Evolutionary conservation across 2,329 filamentous ascomycete species (phyloP).

Genomic region (Daldinia sp.): DNA sequence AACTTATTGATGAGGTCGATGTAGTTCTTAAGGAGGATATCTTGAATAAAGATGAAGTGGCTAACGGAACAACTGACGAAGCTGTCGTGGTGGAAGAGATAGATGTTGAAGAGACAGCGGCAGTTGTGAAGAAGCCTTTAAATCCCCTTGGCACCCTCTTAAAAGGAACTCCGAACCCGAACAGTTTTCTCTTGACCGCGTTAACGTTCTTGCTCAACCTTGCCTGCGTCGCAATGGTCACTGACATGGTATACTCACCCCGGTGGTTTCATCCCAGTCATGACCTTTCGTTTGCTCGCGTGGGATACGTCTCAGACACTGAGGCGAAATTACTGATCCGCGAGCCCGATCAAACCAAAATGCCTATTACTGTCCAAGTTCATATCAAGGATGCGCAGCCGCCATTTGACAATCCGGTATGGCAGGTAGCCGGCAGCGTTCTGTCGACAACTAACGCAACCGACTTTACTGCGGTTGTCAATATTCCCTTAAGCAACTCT

Average conservation of each 20-base stretch:
- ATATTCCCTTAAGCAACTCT: slow-evolving; percentile 71
- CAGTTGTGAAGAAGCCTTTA: slow-evolving; percentile 68
- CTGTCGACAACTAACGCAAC: slow-evolving; percentile 77
- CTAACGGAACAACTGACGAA: slow-evolving; percentile 48
- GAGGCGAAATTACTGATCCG: slow-evolving; percentile 86
- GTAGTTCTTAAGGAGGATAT: slow-evolving; percentile 64
- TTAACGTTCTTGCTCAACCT: slow-evolving; percentile 80
- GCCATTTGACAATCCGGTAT: slow-evolving; percentile 68
- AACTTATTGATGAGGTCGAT: slow-evolving; percentile 71
- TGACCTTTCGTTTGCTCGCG: slow-evolving; percentile 84
- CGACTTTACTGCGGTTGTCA: slow-evolving; percentile 83
- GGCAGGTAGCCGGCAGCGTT: slow-evolving; percentile 76
- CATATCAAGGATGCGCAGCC: slow-evolving; percentile 65
- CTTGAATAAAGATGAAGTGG: slow-evolving; percentile 54
- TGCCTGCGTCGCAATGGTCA: slow-evolving; percentile 73
- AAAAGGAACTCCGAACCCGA: slow-evolving; percentile 79
- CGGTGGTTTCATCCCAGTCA: slow-evolving; percentile 76
- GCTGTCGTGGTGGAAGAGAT: slow-evolving; percentile 63
- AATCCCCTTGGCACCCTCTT: slow-evolving; percentile 75
- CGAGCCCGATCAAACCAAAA: slow-evolving; percentile 79
- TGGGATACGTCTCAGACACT: slow-evolving; percentile 86
- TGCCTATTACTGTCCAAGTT: slow-evolving; percentile 81
- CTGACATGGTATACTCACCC: slow-evolving; percentile 83
- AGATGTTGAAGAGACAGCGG: slow-evolving; percentile 72
- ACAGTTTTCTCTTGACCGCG: slow-evolving; percentile 73